Evolutionary conservation across 2,329 filamentous ascomycete species (phyloP), one percentile per base, ranked within the genome.

Genomic region (Fusarium tanahbumbuense): DNA sequence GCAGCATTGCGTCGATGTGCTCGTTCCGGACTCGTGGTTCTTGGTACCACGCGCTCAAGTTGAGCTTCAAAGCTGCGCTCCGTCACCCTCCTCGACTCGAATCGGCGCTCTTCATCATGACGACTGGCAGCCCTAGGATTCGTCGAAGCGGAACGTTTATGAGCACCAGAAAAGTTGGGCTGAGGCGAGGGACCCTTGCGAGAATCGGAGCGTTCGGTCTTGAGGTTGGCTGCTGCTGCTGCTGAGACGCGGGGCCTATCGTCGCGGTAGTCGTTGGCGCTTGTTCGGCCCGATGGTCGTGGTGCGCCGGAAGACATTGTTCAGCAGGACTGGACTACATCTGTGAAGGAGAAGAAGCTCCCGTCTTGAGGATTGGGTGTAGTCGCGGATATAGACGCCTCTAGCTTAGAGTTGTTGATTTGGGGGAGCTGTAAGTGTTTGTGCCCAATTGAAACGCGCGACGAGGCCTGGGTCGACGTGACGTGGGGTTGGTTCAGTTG

Each of bases 11-110:
- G 80, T 47, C 83, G 80, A 53, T 85, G 84, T 7, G 88, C 84
- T 67, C 83, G 83, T 48, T 86, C 86, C 3, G 90, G 86, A 73
- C 90, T 92, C 75, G 84, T 86, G 10, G 85, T 84, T 60, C 88
- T 85, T 60, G 73, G 83, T 37, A 88, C 84, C 58, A 90, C 77
- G 57, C 88, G 88, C 75, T 93, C 91, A 60, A 87, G 83, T 23
- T 88, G 89, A 47, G 88, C 88, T 64, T 90, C 84, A 57, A 78
- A 88, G 76, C 74, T 84, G 76, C 75, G 84, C 78, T 91, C 89
- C 10, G 85, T 89, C 32, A 81, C 74, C 75, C 86, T 83, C 67
- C 87, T 81, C 76, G 88, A 85, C 67, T 88, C 86, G 60, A 81
- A 78, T n/a, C 78, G 76, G 20, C 81, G 73, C 61, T 82, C 80